Evolutionary conservation across 352 stramenopile species (phyloP).

Genomic region (Globisporangium okanoganense): DNA sequence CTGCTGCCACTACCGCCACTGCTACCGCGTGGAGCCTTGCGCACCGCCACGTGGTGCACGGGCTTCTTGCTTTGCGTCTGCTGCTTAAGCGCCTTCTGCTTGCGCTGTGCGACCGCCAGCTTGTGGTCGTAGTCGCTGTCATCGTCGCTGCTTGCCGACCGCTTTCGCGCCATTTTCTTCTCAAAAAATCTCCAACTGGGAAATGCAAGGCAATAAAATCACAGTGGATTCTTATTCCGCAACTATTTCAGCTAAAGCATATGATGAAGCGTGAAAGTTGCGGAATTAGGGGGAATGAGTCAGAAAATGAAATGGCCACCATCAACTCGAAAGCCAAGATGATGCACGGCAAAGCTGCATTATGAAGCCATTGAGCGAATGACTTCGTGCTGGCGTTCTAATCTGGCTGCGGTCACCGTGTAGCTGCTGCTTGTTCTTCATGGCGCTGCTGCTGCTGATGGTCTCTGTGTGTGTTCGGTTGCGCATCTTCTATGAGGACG

Average conservation of each 20-base stretch:
- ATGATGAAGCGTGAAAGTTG: not conserved
- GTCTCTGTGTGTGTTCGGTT: not conserved
- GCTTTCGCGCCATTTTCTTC: constrained; percentile 53
- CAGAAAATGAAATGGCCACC: not conserved
- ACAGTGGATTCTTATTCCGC: not conserved
- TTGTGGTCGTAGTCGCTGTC: constrained; percentile 16
- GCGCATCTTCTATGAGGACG: no score
- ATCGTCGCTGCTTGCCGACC: constrained; percentile 20
- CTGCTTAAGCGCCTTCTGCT: not conserved
- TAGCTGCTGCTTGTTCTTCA: not conserved
- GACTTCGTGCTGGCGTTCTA: not conserved
- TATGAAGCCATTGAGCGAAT: not conserved
- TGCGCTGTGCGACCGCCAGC: constrained; percentile 1
- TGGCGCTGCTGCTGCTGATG: not conserved
- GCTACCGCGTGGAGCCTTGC: not conserved
- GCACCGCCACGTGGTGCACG: constrained; percentile 1
- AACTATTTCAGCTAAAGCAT: not conserved
- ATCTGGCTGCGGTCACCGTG: not conserved
- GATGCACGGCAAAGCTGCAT: not conserved
- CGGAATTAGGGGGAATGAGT: constrained; percentile 2
- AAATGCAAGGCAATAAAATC: not conserved
- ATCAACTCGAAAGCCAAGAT: not conserved
- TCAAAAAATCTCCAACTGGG: not conserved
- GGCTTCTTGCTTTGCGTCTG: not conserved
- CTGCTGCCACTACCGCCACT: not conserved